Conservation (phyloP, 371 early-diverging fungal genomes). For the Syncephalastrum contaminatum region DNA sequence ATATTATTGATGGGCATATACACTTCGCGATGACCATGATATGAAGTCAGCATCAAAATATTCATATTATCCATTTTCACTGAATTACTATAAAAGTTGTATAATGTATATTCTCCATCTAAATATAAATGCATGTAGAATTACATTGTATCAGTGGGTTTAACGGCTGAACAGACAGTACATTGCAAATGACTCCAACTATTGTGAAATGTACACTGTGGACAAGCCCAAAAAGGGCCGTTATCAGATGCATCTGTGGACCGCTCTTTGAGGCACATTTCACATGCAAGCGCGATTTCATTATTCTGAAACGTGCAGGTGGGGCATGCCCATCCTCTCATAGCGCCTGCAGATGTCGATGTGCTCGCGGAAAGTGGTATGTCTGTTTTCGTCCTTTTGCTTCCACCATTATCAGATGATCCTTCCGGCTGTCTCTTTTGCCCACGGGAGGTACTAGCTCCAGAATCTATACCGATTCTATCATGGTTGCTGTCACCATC, state of each 20-base stretch:
- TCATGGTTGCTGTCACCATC: not conserved
- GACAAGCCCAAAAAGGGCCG: conserved; percentile 20
- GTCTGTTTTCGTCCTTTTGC: conserved; percentile 2
- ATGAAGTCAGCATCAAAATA: too few species aligned
- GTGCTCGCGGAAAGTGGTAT: not conserved
- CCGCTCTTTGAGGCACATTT: conserved; percentile 24
- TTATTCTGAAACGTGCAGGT: conserved; percentile 35
- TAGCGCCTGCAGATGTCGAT: conserved; percentile 5
- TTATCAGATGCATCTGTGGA: conserved; percentile 1
- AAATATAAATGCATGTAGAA: too few species aligned
- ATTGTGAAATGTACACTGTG: conserved; percentile 28
- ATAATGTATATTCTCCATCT: too few species aligned
- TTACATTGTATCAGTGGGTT: too few species aligned
- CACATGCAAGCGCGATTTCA: conserved; percentile 24
- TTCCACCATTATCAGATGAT: not conserved
- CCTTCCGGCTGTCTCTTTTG: not conserved
- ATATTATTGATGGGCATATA: too few species aligned
- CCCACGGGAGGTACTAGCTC: too few species aligned
- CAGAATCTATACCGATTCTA: too few species aligned
- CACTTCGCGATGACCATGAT: too few species aligned
- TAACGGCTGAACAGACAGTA: too few species aligned
- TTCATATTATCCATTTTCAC: too few species aligned
- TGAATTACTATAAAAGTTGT: too few species aligned
- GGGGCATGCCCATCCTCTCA: conserved; percentile 26
- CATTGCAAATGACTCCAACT: too few species aligned